Percentiles rank a stretch among this genome's conserved stretches.
Evolutionary conservation across 306 rosid genomes (phyloP).

Genomic region (Ziziphus jujuba): DNA sequence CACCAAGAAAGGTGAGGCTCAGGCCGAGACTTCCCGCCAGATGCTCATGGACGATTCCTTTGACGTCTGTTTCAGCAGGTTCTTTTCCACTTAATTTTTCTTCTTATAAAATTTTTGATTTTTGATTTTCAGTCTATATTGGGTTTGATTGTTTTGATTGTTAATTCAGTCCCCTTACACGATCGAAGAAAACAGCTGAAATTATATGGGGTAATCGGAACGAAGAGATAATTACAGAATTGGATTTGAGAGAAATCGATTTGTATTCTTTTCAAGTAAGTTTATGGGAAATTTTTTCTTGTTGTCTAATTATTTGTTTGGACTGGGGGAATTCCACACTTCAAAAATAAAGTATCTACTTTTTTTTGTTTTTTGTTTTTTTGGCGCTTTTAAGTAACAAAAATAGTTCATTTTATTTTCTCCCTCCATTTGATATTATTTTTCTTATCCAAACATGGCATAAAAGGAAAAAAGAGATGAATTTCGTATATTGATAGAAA

Average conservation of each 20-base stretch:
- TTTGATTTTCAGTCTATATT: neutral
- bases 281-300: neutral
- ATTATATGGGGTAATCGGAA: conserved; percentile 78
- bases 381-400: too few species aligned
- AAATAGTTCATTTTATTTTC: neutral
- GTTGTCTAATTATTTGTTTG: neutral
- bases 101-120: neutral
- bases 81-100: neutral
- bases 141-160: neutral
- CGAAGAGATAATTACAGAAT: conserved; percentile 53
- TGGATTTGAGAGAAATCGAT: conserved; percentile 80
- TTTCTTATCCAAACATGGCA: neutral
- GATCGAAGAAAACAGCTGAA: conserved; percentile 89
- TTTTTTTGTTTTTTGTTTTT: too few species aligned
- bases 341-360: too few species aligned
- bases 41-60: conserved; percentile 74
- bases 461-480: neutral
- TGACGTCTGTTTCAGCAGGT: conserved; percentile 88
- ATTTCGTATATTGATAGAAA: neutral
- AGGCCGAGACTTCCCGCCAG: conserved; percentile 83
- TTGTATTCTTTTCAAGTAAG: conserved; percentile 90
- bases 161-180: conserved; percentile 59
- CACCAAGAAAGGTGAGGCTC: conserved; percentile 84
- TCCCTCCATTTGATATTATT: neutral
- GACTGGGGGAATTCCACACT: too few species aligned